These are phyloP conservation scores for Gossypium ekmanianum DNA, from an alignment of 345 rosid genomes.

Conservation along the genomic window DNA sequence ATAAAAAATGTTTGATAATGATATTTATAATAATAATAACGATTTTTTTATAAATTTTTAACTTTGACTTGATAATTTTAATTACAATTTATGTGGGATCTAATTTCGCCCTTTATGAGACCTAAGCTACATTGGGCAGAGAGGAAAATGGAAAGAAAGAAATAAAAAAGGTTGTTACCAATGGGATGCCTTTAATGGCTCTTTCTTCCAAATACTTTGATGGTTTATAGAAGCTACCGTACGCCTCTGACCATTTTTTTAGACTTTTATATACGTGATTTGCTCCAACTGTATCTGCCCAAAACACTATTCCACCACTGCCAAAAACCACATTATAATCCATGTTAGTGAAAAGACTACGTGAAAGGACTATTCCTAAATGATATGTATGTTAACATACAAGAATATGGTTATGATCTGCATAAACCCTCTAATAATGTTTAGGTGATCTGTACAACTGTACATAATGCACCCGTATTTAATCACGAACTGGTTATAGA, in stretches of 20 bases:
- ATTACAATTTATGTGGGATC: too few relatives aligned
- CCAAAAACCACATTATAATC: constrained; percentile 10
- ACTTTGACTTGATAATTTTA: too few relatives aligned
- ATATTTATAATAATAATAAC: too few relatives aligned
- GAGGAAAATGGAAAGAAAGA: not conserved
- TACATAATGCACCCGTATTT: too few relatives aligned
- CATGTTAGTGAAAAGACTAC: not conserved
- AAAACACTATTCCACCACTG: constrained; percentile 87
- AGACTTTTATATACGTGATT: constrained; percentile 56
- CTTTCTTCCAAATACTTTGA: constrained; percentile 82
- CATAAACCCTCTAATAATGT: not conserved
- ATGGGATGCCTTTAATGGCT: constrained; percentile 54
- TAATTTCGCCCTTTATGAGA: too few relatives aligned
- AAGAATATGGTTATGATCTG: not conserved
- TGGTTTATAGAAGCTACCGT: constrained; percentile 70
- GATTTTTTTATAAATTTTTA: too few relatives aligned
- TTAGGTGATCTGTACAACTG: too few relatives aligned
- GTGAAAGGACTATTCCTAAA: too few relatives aligned
- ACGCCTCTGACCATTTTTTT: constrained; percentile 59
- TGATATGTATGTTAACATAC: too few relatives aligned
- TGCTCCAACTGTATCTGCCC: constrained; percentile 79
- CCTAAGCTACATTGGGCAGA: not conserved
- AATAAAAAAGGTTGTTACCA: constrained; percentile 43
- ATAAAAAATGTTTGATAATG: too few relatives aligned
- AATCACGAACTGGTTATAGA: too few relatives aligned